phyloP scores from a whole-genome alignment of 2,329 filamentous ascomycete genomes.

The Meredithiella fracta region DNA sequence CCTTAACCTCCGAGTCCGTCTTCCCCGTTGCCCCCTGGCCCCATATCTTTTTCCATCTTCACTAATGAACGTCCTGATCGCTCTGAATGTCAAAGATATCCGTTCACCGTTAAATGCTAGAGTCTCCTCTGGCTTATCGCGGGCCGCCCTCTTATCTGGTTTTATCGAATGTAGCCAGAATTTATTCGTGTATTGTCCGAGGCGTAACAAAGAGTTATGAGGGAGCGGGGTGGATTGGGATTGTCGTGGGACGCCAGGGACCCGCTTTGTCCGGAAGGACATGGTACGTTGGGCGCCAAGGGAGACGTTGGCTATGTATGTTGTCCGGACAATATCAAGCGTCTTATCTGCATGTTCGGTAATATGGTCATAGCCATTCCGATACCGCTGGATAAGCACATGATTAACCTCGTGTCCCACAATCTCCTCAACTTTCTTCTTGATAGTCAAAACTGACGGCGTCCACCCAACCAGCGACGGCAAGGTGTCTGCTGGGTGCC shows the following conservation, averaged over 20 bases:
- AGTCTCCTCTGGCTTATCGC: conserved; percentile 54
- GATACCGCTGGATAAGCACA: conserved; percentile 81
- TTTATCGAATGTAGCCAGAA: conserved; percentile 87
- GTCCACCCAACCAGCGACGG: conserved; percentile 64
- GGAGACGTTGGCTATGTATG: conserved; percentile 81
- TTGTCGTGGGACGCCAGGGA: conserved; percentile 22
- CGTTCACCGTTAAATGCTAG: conserved; percentile 57
- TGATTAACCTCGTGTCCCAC: conserved; percentile 78
- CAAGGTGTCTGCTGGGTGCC: conserved; percentile 81
- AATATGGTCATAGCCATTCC: conserved; percentile 78
- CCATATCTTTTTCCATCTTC: conserved; percentile 57
- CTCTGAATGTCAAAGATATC: conserved; percentile 82
- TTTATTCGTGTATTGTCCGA: conserved; percentile 67
- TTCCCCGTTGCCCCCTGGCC: conserved; percentile 75
- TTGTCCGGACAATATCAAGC: conserved; percentile 66
- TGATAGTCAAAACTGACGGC: conserved; percentile 51
- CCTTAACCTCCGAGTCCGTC: conserved; percentile 37
- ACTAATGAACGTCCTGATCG: conserved; percentile 72
- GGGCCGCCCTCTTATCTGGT: conserved; percentile 57
- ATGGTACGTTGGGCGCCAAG: conserved; percentile 85
- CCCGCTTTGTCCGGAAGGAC: conserved; percentile 70
- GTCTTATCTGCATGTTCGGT: conserved; percentile 97
- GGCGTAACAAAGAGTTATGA: conserved; percentile 75
- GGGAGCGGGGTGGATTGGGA: conserved; percentile 34
- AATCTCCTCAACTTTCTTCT: conserved; percentile 48